Percentiles rank a stretch among this genome's conserved stretches.
These are phyloP conservation scores for Fistulinella staudtii DNA, from an alignment of 1,284 basidiomycete genomes.

Conservation along the genomic window DNA sequence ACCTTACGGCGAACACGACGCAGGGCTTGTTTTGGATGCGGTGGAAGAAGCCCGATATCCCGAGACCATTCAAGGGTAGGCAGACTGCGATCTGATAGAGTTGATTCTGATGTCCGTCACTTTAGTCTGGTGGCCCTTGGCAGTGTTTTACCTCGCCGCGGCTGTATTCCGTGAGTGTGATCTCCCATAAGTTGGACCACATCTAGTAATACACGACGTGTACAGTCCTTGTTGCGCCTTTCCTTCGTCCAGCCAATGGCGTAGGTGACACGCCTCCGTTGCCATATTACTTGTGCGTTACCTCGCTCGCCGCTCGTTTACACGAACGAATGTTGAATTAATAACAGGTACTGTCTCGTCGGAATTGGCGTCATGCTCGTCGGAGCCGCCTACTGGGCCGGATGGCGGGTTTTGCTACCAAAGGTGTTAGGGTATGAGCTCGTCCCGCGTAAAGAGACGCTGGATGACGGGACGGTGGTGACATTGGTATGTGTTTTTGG, in stretches of 20 bases:
- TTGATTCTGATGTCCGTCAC: not conserved
- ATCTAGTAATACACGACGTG: not conserved
- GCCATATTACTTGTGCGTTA: constrained; percentile 52
- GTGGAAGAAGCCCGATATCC: constrained; percentile 44
- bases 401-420: constrained; percentile 50
- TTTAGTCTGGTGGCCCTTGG: constrained; percentile 55
- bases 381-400: constrained; percentile 54
- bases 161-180: constrained; percentile 44
- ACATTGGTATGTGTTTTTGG: constrained; percentile 42
- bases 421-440: constrained; percentile 47
- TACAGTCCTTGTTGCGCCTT: constrained; percentile 53
- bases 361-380: constrained; percentile 47
- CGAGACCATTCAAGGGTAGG: constrained; percentile 55
- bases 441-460: constrained; percentile 43
- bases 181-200: not conserved
- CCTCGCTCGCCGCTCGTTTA: not conserved
- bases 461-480: constrained; percentile 55
- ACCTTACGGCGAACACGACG: not conserved
- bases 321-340: not conserved
- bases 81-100: not conserved
- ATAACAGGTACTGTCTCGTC: constrained; percentile 49
- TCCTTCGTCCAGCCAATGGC: constrained; percentile 49
- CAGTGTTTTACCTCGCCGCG: constrained; percentile 52
- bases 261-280: constrained; percentile 58
- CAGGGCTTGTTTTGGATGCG: constrained; percentile 32